These are phyloP conservation scores for Hanseniaspora singularis DNA, from an alignment of 805 yeast species.

Conservation along the genomic window DNA sequence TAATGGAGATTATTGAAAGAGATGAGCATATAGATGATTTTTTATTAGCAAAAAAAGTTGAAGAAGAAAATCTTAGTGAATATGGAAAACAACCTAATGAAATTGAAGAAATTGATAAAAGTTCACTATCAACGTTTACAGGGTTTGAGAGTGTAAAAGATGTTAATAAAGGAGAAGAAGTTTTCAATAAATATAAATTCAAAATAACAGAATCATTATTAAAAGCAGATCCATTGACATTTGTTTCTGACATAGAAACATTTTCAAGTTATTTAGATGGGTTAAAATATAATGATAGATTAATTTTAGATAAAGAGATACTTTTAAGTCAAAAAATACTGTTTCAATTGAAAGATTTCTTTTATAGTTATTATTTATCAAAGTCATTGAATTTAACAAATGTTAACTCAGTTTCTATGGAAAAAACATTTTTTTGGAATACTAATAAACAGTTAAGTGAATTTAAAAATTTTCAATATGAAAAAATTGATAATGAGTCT, in stretches of 20 bases:
- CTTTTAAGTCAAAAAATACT: not conserved
- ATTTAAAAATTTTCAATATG: not conserved
- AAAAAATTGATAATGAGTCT: not conserved
- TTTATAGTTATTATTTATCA: not conserved
- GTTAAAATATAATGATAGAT: not conserved
- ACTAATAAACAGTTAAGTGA: not conserved
- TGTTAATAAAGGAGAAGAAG: not conserved
- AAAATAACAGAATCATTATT: not conserved
- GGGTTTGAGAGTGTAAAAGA: conserved; percentile 2
- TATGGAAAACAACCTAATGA: not conserved
- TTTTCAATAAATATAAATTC: conserved; percentile 1
- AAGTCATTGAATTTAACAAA: not conserved
- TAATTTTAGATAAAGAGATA: not conserved
- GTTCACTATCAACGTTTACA: not conserved
- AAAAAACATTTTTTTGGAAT: not conserved
- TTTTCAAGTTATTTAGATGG: not conserved
- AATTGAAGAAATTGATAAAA: not conserved
- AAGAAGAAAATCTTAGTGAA: not conserved
- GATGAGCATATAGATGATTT: conserved; percentile 2
- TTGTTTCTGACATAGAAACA: not conserved
- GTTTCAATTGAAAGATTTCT: conserved; percentile 6
- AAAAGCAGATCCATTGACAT: not conserved
- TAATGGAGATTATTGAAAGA: not conserved
- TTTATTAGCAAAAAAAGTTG: not conserved
- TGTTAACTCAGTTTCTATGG: not conserved